These are phyloP conservation scores for Podospora comata DNA, from an alignment of 495 filamentous ascomycete genomes.

Conservation along the genomic window DNA sequence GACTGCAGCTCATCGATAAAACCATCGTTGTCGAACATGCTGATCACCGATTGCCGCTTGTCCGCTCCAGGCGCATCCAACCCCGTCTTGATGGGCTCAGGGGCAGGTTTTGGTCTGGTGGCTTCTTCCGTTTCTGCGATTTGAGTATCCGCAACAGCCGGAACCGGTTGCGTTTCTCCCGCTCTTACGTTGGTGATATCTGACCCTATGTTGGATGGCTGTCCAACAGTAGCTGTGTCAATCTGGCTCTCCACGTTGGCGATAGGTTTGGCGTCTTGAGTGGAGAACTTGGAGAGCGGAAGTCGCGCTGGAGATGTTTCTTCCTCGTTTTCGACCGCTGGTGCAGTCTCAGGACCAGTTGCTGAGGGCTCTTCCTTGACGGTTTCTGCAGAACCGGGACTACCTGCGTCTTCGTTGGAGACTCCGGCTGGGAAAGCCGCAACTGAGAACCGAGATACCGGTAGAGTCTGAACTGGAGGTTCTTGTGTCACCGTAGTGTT, in stretches of 20 bases:
- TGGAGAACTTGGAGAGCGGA: constrained; percentile 50
- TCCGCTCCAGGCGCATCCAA: constrained; percentile 40
- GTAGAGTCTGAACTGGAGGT: background rate
- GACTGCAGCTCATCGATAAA: constrained; percentile 86
- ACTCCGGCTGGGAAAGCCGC: constrained; percentile 4
- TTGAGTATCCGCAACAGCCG: constrained; percentile 1
- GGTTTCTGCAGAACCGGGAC: background rate
- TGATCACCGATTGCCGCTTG: constrained; percentile 57
- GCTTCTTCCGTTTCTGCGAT: constrained; percentile 1
- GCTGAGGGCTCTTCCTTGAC: background rate
- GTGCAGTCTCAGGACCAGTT: background rate
- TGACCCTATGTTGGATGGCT: constrained; percentile 1
- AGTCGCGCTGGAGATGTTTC: constrained; percentile 32
- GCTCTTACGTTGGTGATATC: constrained; percentile 16
- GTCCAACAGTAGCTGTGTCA: background rate
- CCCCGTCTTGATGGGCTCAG: constrained; percentile 55
- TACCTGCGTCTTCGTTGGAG: background rate
- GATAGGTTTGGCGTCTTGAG: constrained; percentile 10
- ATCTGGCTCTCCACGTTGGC: background rate
- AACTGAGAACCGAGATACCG: constrained; percentile 7
- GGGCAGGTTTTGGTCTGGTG: constrained; percentile 39
- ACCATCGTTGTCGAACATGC: constrained; percentile 75
- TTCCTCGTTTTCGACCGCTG: background rate
- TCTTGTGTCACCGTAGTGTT: background rate
- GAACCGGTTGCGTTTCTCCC: constrained; percentile 6